Evolutionary conservation across 2,329 filamentous ascomycete genomes (phyloP).

Genomic region (Chrysoporthe cubensis): DNA sequence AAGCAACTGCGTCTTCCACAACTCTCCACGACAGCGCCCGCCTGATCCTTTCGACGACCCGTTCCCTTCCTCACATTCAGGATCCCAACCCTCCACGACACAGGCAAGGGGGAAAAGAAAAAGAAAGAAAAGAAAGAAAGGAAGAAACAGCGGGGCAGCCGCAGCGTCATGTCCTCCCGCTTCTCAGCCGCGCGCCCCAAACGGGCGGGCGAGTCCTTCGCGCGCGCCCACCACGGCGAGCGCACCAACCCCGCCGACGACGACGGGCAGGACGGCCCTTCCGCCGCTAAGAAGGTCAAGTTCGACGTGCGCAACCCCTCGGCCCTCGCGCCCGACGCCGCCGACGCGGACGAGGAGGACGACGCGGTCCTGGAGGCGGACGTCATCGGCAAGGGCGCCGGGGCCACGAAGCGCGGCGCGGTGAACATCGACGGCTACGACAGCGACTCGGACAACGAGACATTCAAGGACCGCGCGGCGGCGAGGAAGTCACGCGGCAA

Average conservation of each 20-base stretch:
- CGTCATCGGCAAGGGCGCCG: slow-evolving; percentile 80
- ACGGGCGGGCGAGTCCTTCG: slow-evolving; percentile 80
- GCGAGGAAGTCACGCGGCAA: slow-evolving; percentile 52
- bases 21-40: background rate
- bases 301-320: slow-evolving; percentile 97
- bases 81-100: background rate
- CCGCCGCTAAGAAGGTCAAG: slow-evolving; percentile 73
- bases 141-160: background rate
- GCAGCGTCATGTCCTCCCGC: slow-evolving; percentile 55
- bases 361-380: slow-evolving; percentile 80
- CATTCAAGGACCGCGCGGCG: slow-evolving; percentile 76
- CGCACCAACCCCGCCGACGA: slow-evolving; percentile 41
- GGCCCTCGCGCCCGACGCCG: slow-evolving; percentile 80
- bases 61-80: background rate
- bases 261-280: slow-evolving; percentile 35
- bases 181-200: slow-evolving; percentile 76
- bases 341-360: slow-evolving; percentile 66
- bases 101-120: background rate
- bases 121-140: background rate
- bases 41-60: background rate
- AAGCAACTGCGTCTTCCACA: background rate
- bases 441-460: slow-evolving; percentile 89
- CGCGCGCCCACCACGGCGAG: slow-evolving; percentile 71
- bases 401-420: slow-evolving; percentile 84
- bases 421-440: slow-evolving; percentile 98